These are phyloP conservation scores for Heimioporus sp. DNA, from an alignment of 768 basidiomycete genomes.

Conservation along the genomic window DNA sequence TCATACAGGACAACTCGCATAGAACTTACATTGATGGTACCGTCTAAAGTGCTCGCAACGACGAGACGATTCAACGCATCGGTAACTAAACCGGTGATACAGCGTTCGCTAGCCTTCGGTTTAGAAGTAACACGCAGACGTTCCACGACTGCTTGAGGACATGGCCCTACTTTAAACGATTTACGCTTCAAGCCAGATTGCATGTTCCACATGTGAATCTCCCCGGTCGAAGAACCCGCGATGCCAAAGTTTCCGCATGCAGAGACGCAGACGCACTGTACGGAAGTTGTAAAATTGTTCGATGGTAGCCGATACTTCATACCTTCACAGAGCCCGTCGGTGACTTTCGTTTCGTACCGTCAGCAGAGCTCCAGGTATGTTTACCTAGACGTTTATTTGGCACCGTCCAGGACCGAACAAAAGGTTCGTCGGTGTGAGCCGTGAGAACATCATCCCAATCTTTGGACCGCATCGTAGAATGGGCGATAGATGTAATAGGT, in stretches of 20 bases:
- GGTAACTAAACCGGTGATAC: conserved; percentile 79
- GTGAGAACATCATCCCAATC: conserved; percentile 99
- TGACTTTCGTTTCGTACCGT: conserved; percentile 46
- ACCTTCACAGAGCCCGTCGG: conserved; percentile 72
- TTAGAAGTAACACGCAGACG: conserved; percentile 42
- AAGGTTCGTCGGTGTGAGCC: conserved; percentile 79
- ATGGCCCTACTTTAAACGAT: conserved; percentile 65
- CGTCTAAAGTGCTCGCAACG: conserved; percentile 85
- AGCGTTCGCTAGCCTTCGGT: conserved; percentile 44
- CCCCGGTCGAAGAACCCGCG: conserved; percentile 76
- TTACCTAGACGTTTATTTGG: conserved; percentile 79
- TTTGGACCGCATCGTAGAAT: conserved; percentile 77
- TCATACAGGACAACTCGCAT: not conserved
- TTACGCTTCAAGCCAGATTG: conserved; percentile 89
- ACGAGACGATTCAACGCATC: conserved; percentile 83
- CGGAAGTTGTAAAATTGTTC: not conserved
- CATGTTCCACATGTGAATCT: conserved; percentile 93
- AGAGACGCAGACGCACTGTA: conserved; percentile 80
- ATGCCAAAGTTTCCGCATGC: conserved; percentile 96
- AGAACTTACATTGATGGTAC: conserved; percentile 76
- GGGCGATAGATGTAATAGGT: conserved; percentile 72
- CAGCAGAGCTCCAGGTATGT: conserved; percentile 60
- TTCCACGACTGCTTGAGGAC: conserved; percentile 52
- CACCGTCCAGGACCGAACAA: conserved; percentile 87
- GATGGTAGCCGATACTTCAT: conserved; percentile 7